These are phyloP conservation scores for Lactarius sp. DNA, from an alignment of 768 basidiomycete genomes.

Conservation along the genomic window DNA sequence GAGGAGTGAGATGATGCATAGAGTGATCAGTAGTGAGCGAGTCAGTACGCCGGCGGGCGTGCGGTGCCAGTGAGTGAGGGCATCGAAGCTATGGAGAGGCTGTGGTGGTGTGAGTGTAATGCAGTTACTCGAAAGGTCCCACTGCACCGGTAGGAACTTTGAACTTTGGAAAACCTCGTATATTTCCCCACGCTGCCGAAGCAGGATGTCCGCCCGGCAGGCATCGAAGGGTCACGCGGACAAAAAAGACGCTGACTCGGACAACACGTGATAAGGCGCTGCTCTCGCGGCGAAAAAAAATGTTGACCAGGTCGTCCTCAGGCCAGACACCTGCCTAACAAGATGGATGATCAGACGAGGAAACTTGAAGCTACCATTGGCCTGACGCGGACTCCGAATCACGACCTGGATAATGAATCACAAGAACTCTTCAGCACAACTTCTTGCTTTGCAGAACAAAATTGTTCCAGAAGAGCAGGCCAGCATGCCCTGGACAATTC, in stretches of 20 bases:
- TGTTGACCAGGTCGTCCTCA: constrained; percentile 89
- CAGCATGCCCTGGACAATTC: too few relatives aligned
- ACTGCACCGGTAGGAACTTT: constrained; percentile 42
- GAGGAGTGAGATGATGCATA: constrained; percentile 48
- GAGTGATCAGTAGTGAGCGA: constrained; percentile 42
- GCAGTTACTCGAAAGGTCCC: constrained; percentile 93
- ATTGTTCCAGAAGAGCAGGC: too few relatives aligned
- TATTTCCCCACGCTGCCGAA: constrained; percentile 98
- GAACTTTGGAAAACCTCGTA: constrained; percentile 32
- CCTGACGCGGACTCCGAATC: constrained; percentile 10
- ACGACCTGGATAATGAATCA: constrained; percentile 73
- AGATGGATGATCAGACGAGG: neutral
- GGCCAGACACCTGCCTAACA: constrained; percentile 74
- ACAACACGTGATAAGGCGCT: constrained; percentile 89
- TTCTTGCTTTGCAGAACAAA: too few relatives aligned
- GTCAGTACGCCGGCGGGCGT: constrained; percentile 47
- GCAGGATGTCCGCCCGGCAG: constrained; percentile 84
- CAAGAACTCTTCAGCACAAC: too few relatives aligned
- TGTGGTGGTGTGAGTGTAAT: constrained; percentile 65
- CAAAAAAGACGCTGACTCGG: constrained; percentile 94
- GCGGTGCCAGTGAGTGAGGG: constrained; percentile 54
- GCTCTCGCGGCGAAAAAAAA: constrained; percentile 89
- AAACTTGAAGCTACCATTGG: neutral
- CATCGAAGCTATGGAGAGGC: constrained; percentile 73
- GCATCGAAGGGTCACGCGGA: constrained; percentile 84